Percentiles rank a stretch among this genome's conserved stretches.
phyloP scores from a whole-genome alignment of 1,284 basidiomycete genomes.

The Trichosporon faecale region DNA sequence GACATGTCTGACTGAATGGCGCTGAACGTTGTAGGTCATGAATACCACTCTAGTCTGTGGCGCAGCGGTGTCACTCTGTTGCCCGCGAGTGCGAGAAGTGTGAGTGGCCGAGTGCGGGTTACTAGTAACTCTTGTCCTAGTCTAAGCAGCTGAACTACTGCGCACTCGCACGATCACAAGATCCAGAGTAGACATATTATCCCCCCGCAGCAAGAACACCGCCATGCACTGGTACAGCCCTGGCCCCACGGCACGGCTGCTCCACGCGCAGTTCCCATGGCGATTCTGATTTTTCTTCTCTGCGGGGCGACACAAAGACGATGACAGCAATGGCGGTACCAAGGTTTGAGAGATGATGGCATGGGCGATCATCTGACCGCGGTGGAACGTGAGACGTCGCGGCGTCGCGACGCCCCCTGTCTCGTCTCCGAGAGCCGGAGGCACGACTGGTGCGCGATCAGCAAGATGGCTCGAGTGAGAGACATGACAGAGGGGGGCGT shows the following conservation, averaged over 20 bases:
- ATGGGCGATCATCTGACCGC: not conserved
- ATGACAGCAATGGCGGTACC: not conserved
- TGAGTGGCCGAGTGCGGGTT: not conserved
- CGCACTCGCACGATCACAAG: not conserved
- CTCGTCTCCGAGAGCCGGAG: not conserved
- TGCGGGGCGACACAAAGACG: not conserved
- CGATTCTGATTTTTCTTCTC: not conserved
- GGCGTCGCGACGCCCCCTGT: not conserved
- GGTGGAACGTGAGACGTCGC: not conserved
- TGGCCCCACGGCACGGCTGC: not conserved
- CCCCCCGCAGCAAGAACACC: not conserved
- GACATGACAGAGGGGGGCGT: not conserved
- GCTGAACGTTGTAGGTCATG: not conserved
- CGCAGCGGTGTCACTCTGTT: not conserved
- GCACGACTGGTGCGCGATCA: not conserved
- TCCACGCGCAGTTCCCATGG: not conserved
- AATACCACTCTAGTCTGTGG: not conserved
- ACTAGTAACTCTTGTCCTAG: not conserved
- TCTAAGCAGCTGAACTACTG: not conserved
- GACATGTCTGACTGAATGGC: not conserved
- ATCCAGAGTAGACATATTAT: not conserved
- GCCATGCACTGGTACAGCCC: not conserved
- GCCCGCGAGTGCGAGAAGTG: no score
- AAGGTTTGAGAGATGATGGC: not conserved
- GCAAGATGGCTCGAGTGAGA: not conserved